These are phyloP conservation scores for Astrephomene gubernaculifera DNA, from an alignment of 139 green algal genomes.

Conservation along the genomic window DNA sequence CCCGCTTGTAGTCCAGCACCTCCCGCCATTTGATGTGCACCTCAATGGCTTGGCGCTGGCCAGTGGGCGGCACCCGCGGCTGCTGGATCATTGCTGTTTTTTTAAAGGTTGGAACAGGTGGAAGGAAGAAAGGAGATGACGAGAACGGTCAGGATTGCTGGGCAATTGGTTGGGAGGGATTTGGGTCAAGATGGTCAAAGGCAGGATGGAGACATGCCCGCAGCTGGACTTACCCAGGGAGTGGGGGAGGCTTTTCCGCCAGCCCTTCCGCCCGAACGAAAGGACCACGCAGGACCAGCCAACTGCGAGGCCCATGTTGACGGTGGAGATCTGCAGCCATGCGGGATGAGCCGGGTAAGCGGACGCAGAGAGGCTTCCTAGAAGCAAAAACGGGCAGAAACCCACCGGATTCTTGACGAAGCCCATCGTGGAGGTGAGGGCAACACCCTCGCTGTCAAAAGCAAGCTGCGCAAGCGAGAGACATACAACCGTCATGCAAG, in stretches of 20 bases:
- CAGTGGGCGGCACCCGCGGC: conserved; percentile 92
- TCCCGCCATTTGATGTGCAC: conserved; percentile 98
- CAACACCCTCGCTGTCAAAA: conserved; percentile 96
- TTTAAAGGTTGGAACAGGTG: too few species aligned
- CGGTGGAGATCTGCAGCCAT: conserved; percentile 73
- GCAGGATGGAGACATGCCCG: background rate
- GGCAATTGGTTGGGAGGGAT: too few species aligned
- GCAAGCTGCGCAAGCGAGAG: conserved; percentile 54
- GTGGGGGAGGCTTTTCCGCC: conserved; percentile 90
- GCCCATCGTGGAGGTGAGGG: conserved; percentile 92
- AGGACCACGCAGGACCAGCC: conserved; percentile 96
- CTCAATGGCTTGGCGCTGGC: conserved; percentile 94
- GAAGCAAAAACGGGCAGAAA: background rate
- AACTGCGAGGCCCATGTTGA: conserved; percentile 89
- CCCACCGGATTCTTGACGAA: conserved; percentile 87
- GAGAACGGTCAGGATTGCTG: background rate
- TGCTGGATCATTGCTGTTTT: conserved; percentile 99
- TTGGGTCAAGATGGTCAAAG: background rate
- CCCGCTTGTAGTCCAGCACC: conserved; percentile 91
- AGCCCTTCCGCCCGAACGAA: conserved; percentile 91
- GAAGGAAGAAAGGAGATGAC: background rate
- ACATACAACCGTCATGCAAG: background rate
- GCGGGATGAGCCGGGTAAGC: too few species aligned
- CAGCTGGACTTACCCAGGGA: conserved; percentile 65
- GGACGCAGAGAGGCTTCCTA: too few species aligned